These are phyloP conservation scores for Biscutella laevigata DNA, from an alignment of 441 rosid species.

Conservation along the genomic window DNA sequence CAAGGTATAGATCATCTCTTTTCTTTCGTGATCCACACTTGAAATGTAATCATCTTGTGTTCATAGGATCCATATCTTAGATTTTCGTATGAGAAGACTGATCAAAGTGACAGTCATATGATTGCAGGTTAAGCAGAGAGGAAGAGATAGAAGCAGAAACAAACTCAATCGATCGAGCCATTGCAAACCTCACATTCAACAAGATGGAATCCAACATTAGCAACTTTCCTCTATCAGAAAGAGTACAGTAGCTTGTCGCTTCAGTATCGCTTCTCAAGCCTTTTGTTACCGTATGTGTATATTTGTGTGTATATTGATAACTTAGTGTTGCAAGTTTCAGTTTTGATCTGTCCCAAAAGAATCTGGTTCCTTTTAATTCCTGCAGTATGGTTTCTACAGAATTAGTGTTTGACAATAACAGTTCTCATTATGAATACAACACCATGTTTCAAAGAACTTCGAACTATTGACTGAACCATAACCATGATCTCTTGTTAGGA, in stretches of 20 bases:
- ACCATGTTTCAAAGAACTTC: background rate
- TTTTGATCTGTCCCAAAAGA: slow-evolving; percentile 22
- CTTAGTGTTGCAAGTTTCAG: slow-evolving; percentile 20
- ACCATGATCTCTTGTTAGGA: background rate
- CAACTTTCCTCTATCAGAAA: slow-evolving; percentile 23
- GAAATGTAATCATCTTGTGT: background rate
- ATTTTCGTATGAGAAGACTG: slow-evolving; percentile 5
- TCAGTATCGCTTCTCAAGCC: background rate
- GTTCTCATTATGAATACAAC: slow-evolving; percentile 8
- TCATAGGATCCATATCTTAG: background rate
- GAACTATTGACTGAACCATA: background rate
- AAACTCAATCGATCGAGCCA: slow-evolving; percentile 62
- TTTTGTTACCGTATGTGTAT: slow-evolving; percentile 8
- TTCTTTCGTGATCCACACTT: too few relatives aligned
- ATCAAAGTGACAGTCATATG: slow-evolving; percentile 6
- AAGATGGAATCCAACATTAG: slow-evolving; percentile 42
- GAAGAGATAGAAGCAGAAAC: slow-evolving; percentile 55
- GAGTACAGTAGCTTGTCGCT: slow-evolving; percentile 20
- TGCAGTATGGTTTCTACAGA: slow-evolving; percentile 8
- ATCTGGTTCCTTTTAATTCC: slow-evolving; percentile 8
- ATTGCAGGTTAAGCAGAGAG: slow-evolving; percentile 33
- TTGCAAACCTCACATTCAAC: slow-evolving; percentile 69
- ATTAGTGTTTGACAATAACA: too few relatives aligned
- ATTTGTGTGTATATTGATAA: background rate
- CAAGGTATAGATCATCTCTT: too few relatives aligned